Conservation (phyloP, 2,329 filamentous ascomycete genomes). For the Laburnicola sp. region DNA sequence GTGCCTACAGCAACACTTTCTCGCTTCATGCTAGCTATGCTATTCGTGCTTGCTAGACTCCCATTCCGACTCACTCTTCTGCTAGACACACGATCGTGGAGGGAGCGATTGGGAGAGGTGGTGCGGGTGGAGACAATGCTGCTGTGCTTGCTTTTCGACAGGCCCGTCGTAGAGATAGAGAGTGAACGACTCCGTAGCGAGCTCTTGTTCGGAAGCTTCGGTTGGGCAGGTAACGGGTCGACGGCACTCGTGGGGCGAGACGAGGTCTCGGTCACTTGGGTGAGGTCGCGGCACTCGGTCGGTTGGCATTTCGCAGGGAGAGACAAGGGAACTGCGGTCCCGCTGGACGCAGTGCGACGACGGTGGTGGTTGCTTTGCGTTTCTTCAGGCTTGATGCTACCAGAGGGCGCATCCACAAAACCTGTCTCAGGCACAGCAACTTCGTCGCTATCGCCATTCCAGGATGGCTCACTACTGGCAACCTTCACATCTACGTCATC, state of each 20-base stretch:
- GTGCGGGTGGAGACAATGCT: conserved; percentile 28
- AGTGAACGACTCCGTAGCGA: conserved; percentile 22
- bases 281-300: conserved; percentile 19
- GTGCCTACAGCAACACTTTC: conserved; percentile 18
- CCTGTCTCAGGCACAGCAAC: conserved; percentile 27
- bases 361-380: conserved; percentile 30
- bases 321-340: conserved; percentile 31
- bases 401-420: conserved; percentile 27
- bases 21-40: conserved; percentile 24
- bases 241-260: conserved; percentile 28
- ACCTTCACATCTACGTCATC: conserved; percentile 40
- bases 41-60: conserved; percentile 27
- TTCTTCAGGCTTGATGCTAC: conserved; percentile 28
- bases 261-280: conserved; percentile 27
- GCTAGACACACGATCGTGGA: conserved; percentile 17
- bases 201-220: conserved; percentile 21
- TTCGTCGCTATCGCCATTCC: conserved; percentile 37
- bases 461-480: conserved; percentile 39
- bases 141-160: conserved; percentile 22
- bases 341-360: conserved; percentile 42
- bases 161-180: conserved; percentile 16
- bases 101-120: conserved; percentile 19
- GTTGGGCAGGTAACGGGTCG: conserved; percentile 16
- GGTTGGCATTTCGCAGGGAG: conserved; percentile 11
- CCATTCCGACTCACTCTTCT: conserved; percentile 27